Base-by-base conservation (phyloP, 148 eudicot genomes). In the Limonium bicolor region DNA sequence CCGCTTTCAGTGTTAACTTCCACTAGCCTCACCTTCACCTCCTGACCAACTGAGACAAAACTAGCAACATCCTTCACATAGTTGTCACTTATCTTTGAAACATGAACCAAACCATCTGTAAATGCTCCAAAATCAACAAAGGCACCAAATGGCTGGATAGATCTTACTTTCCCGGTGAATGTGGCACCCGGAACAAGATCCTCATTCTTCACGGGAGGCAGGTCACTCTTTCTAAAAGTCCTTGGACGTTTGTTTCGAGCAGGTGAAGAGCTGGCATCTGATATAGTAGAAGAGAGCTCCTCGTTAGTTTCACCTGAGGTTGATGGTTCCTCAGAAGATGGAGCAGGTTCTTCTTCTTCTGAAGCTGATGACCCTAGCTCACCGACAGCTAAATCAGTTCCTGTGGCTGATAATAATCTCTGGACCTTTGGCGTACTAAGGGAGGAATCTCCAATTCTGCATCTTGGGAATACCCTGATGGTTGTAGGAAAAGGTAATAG, bases 111-210 rank as follows among this genome's bases (percentile, higher is more conserved):
- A 16, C 99, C 95, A 68, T 85, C 94, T 0, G 99, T 71, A 46
- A 78, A 92, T 44, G 99, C 95, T 48, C 99, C 99, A 68, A 92
- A 78, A 65, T 92, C 99, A 47, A 92, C 67, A 62, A 92, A 92
- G 47, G 95, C 95, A 43, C 99, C 99, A 63, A 92, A 92, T 17
- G 95, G 88, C 52, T 78, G 94, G 48, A 92, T 71, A 6, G 99
- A 78, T 52, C 65, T 64, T 27, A 85, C 86, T 78, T 92, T 92
- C 35, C 99, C 90, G 1, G 75, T 71, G 51, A 81, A 92, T 26
- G 55, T 61, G 50, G 99, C 80, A 61, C 95, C 95, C 7, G 94
- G 78, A 38, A 92, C 64, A 27, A 92, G 68, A 2, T 85, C 88
- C 66, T 92, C 99, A 20, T 83, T 64, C 52, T 78, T 81, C 25